Evolutionary conservation across 2,329 filamentous ascomycete genomes (phyloP), one percentile per base, ranked within the genome.

Genomic region (Aspergillus neotritici): DNA sequence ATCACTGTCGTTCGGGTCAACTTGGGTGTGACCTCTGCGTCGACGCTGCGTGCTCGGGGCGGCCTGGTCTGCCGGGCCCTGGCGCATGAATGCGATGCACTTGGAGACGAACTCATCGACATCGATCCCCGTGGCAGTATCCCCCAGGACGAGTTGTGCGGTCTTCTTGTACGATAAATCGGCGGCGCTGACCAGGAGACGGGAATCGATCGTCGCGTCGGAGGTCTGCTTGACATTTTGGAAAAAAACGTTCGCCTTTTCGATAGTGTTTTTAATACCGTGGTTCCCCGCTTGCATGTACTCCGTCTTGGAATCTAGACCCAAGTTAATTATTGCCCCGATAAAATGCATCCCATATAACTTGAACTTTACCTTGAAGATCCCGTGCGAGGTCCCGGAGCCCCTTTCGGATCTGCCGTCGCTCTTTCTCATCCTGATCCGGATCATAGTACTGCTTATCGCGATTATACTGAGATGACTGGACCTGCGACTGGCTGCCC

Each of bases 41-140:
- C 63, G 58, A 31, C 65, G 61, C 49, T 71, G 69, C 2, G 64
- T 67, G 40, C 58, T 55, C 42, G 49, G 67, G 32, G 76, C 62
- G 31, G 77, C 72, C 37, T 77, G 71, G 16, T 78, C 77, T 9
- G 76, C 77, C 6, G 76, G 71, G 3, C 80, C 84, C 30, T 78
- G 75, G 15, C 80, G 81, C 88, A 97, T 96, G 62, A 86, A 97
- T 3, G 78, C 79, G 47, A 94, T 88, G 63, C 86, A 91, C 65
- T 94, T 94, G 1, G 86, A 86, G 11, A 97, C 80, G 58, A 97
- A 94, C 56, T 95, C 87, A 48, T 97, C 90, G 0, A 94, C 76
- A 58, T 97, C 90, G 15, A 98, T 71, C 6, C 89, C 87, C 39
- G 84, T 81, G 3, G 80, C 79, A 2, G 77, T 71, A 55, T 84